These are phyloP conservation scores for Artemisia annua DNA, from an alignment of 129 eudicot species.

Conservation along the genomic window DNA sequence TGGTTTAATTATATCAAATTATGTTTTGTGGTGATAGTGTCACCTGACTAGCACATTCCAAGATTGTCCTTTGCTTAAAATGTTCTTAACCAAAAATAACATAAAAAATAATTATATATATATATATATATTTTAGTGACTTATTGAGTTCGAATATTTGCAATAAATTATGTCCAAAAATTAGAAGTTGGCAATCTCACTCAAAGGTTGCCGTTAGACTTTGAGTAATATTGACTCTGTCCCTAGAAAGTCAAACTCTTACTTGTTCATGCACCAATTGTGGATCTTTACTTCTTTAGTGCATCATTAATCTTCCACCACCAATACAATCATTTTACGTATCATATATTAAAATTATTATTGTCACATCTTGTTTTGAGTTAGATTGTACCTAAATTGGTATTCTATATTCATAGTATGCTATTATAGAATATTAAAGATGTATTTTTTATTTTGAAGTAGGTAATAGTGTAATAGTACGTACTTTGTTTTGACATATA, in stretches of 20 bases:
- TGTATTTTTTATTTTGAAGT: too few relatives aligned
- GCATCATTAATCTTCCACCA: background rate
- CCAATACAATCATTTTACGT: background rate
- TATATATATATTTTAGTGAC: too few relatives aligned
- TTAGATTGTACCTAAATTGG: background rate
- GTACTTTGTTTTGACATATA: too few relatives aligned
- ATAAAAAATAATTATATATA: too few relatives aligned
- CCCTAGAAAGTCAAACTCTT: constrained; percentile 21
- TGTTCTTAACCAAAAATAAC: too few relatives aligned
- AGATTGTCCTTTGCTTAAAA: too few relatives aligned
- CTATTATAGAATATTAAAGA: too few relatives aligned
- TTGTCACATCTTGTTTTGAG: background rate
- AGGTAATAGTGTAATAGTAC: too few relatives aligned
- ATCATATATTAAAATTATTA: background rate
- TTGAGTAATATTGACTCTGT: constrained; percentile 32
- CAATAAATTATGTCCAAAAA: background rate
- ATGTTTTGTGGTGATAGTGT: too few relatives aligned
- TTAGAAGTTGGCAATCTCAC: constrained; percentile 28
- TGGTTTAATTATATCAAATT: too few relatives aligned
- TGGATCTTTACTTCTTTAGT: constrained; percentile 24
- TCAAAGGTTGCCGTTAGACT: constrained; percentile 30
- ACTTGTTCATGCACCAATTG: constrained; percentile 14
- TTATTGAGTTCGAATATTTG: background rate
- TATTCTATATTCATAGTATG: too few relatives aligned
- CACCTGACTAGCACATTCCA: too few relatives aligned